phyloP scores from a whole-genome alignment of 2,329 filamentous ascomycete species.

The Phaeomoniella chlamydospora region DNA sequence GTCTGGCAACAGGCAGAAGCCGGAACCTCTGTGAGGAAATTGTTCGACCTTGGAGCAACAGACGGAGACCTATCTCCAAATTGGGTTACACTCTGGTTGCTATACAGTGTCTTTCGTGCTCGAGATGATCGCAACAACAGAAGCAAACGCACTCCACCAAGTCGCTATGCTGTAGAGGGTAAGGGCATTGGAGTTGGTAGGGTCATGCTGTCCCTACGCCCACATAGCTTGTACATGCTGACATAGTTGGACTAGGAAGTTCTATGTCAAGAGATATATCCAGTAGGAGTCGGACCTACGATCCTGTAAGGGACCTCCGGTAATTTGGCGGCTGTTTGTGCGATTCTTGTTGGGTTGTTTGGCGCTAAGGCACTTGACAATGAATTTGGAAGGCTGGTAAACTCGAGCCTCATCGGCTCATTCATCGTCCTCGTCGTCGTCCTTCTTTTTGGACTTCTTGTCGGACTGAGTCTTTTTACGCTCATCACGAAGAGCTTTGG shows the following conservation, averaged over 20 bases:
- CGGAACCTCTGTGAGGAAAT: conserved; percentile 17
- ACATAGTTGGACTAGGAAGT: background rate
- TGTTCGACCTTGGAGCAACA: conserved; percentile 25
- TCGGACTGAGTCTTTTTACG: conserved; percentile 22
- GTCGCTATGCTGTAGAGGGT: conserved; percentile 11
- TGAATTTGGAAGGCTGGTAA: too few species aligned
- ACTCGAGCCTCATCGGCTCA: too few species aligned
- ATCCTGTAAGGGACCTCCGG: background rate
- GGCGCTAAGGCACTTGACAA: too few species aligned
- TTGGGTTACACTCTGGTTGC: conserved; percentile 30
- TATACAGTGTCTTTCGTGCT: conserved; percentile 33
- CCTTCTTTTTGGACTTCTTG: conserved; percentile 17
- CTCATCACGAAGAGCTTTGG: conserved; percentile 36
- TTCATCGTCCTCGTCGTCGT: conserved; percentile 18
- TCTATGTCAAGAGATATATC: background rate
- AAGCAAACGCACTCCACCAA: conserved; percentile 17
- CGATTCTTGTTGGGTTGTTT: too few species aligned
- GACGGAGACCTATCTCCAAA: conserved; percentile 29
- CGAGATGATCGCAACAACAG: conserved; percentile 30
- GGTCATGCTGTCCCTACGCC: conserved; percentile 5
- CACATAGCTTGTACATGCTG: background rate
- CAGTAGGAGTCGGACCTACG: background rate
- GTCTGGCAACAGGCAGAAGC: conserved; percentile 24
- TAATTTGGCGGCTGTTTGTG: background rate
- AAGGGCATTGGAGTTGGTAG: conserved; percentile 11